Percentiles rank a stretch among this genome's conserved stretches.
Conservation (phyloP, 2,329 filamentous ascomycete genomes). For the Fusarium avenaceum region DNA sequence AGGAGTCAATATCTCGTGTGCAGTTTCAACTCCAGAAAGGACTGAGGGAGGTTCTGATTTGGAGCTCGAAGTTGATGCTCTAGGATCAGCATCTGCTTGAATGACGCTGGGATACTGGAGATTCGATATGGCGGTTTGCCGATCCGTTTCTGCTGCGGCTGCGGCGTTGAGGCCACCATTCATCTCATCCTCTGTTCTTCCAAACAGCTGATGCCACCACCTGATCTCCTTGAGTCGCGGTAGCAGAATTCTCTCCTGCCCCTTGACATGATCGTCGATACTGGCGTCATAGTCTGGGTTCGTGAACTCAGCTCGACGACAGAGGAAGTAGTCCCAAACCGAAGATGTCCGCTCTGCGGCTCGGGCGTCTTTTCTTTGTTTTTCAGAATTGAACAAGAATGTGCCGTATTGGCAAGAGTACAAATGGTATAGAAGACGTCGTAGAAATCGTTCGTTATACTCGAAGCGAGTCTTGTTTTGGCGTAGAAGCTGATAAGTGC, state of each 20-base stretch:
- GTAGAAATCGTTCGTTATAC: constrained; percentile 93
- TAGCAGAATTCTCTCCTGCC: constrained; percentile 86
- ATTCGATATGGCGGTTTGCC: constrained; percentile 55
- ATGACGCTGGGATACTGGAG: constrained; percentile 51
- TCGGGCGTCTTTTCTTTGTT: constrained; percentile 79
- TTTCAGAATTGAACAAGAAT: constrained; percentile 95
- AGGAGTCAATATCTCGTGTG: constrained; percentile 65
- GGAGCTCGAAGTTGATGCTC: constrained; percentile 52
- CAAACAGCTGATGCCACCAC: constrained; percentile 95
- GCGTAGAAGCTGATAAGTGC: constrained; percentile 88
- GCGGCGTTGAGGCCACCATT: constrained; percentile 75
- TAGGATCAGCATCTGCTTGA: constrained; percentile 46
- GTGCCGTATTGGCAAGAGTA: constrained; percentile 98
- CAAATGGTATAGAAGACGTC: constrained; percentile 90
- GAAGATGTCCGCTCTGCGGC: constrained; percentile 81
- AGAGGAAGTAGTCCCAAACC: constrained; percentile 96
- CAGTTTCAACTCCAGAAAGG: constrained; percentile 70
- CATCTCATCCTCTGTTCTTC: constrained; percentile 91
- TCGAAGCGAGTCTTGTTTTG: constrained; percentile 93
- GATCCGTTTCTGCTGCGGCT: constrained; percentile 63
- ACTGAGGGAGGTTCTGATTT: constrained; percentile 65
- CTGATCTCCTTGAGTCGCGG: constrained; percentile 82
- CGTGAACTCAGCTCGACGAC: constrained; percentile 82
- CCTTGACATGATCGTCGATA: constrained; percentile 83
- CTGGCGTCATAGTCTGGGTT: constrained; percentile 83